Base-by-base conservation (phyloP, 2,329 filamentous ascomycete species). In the Herpotrichia juniperi region DNA sequence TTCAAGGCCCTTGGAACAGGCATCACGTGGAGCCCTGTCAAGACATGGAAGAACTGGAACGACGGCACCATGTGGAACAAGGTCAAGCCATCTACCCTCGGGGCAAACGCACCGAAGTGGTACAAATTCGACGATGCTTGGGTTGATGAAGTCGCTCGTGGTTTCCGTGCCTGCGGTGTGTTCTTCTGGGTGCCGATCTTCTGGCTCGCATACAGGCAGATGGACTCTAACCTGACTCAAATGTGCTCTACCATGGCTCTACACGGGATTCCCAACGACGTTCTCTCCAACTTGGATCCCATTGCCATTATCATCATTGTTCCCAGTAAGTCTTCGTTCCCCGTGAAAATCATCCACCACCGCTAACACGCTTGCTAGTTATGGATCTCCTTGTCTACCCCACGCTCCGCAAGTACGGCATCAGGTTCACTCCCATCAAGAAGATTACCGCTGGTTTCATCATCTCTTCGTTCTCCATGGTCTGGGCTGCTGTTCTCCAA, bases 121-220 rank as follows among this genome's bases (percentile, higher is more conserved):
- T 90, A 90, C 86, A 89, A 84, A 0, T 92, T 90, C 62, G 88
- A 92, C 56, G 89, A 92, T 60, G 83, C 85, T 54, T 93, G 88
- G 88, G 89, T 92, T n/a, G 88, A 91, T 50, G 88, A 93, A 68
- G 85, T 92, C 43, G 80, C 81, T 46, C 87, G 89, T 73, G 89
- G 88, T 55, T 69, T 64, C 50, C 57, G 43, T 21, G 72, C 72
- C 31, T 76, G 72, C 64, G 57, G 59, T 44, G 69, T 76, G 12
- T 74, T 76, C 60, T 62, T 86, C 56, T 91, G 87, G 34, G 11
- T 19, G 16, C 34, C 34, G 14, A n/a, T 42, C 24, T 88, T 84
- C 76, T 89, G 85, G 84, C 78, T 89, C 22, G 82, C 84, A 56
- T 89, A 89, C 73, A 81, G 81, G 45, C 87, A 90, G 64, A 85